These are phyloP conservation scores for Dioscorea cayenensis DNA, from an alignment of 116 monocot genomes.

Conservation along the genomic window DNA sequence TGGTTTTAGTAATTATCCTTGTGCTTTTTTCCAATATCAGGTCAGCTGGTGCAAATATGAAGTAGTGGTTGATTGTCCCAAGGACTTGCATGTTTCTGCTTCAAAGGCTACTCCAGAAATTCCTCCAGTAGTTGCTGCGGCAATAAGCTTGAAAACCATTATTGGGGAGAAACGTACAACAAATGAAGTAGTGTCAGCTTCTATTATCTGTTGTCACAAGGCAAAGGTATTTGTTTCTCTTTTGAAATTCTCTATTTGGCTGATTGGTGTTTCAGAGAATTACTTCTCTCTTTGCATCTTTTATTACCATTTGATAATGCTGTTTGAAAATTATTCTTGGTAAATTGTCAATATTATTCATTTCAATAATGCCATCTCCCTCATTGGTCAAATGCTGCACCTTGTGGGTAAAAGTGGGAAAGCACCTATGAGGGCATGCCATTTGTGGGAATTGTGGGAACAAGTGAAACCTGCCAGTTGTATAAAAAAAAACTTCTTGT, in stretches of 20 bases:
- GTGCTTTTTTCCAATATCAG: slow-evolving; percentile 25
- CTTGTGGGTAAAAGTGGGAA: too few relatives aligned
- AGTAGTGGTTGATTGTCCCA: slow-evolving; percentile 68
- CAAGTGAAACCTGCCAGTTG: not conserved
- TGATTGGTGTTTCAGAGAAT: not conserved
- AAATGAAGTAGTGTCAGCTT: slow-evolving; percentile 90
- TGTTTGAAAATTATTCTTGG: too few relatives aligned
- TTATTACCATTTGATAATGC: too few relatives aligned
- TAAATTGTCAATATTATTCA: too few relatives aligned
- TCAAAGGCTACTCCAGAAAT: slow-evolving; percentile 52
- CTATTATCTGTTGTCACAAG: slow-evolving; percentile 82
- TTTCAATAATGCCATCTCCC: too few relatives aligned
- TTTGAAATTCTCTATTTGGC: not conserved
- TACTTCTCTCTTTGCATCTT: too few relatives aligned
- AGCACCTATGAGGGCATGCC: too few relatives aligned
- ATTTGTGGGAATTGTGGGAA: not conserved
- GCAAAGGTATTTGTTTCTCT: slow-evolving; percentile 52
- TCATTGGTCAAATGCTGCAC: too few relatives aligned
- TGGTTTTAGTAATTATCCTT: not conserved
- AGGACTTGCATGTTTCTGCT: slow-evolving; percentile 51
- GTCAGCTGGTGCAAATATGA: slow-evolving; percentile 99
- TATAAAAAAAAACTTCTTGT: too few relatives aligned
- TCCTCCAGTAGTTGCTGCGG: slow-evolving; percentile 69
- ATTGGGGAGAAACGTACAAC: slow-evolving; percentile 57
- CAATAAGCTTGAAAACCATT: slow-evolving; percentile 89